Base-by-base conservation (phyloP, 306 rosid species). In the Quercus gilva region DNA sequence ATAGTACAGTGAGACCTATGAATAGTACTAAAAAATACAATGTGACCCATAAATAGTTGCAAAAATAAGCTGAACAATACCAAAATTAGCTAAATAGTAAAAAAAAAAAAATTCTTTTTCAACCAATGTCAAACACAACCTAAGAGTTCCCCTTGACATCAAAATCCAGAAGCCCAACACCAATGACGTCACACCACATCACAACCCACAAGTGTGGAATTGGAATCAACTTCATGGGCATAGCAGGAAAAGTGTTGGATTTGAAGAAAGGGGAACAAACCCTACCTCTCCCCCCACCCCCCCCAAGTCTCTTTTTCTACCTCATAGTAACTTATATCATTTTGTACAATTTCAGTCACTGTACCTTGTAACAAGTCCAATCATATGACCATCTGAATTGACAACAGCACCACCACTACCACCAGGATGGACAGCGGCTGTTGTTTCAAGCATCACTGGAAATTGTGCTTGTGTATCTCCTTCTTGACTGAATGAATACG, bases 351-450 rank as follows among this genome's bases (percentile, higher is more conserved):
- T 69, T 69, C 72, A 75, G 55, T 33, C 51, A 63, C 81, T 74
- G 53, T 79, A 95, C 99, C 99, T 95, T 55, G 99, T 93, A 75
- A 95, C 96, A 74, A 93, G 89, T 77, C 99, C 98, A 81, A 95
- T 93, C 98, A 93, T 90, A 86, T 79, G 92, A 76, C 98, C 99
- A 33, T 89, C 91, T 28, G 88, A 85, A 88, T 95, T 88, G 75
- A 95, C 85, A 58, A 95, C 94, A 79, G 97, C 94, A 49, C 98
- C 99, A 67, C 99, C 98, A 86, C 99, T 95, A 82, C 96, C 91
- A 69, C 99, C 99, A 18, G 99, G 98, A 84, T 93, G 98, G 87
- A 95, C 91, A 73, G 98, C 90, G 28, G 99, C 96, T 55, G 98
- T 93, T 77, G 99, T 93, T 90, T 95, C 97, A 33, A 95, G 92